Evolutionary conservation across 352 stramenopile species (phyloP).

Genomic region (Globisporangium barbulae): DNA sequence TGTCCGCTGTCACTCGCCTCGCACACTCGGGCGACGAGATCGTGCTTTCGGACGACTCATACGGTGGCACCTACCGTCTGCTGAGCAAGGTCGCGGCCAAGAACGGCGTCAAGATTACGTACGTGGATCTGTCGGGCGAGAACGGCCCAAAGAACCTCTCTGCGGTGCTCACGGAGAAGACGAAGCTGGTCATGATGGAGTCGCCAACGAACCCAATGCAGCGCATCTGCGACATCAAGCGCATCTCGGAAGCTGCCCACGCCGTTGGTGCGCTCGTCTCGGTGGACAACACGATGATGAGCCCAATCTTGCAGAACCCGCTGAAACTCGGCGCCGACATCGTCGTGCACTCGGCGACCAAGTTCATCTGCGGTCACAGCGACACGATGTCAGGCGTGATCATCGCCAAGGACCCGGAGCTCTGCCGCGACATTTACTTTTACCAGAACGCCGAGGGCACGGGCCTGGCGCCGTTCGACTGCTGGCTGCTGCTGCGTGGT

Average conservation of each 20-base stretch:
- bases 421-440: constrained; percentile 86
- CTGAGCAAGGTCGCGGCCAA: constrained; percentile 87
- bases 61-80: constrained; percentile 95
- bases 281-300: constrained; percentile 97
- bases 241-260: constrained; percentile 80
- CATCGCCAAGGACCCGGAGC: constrained; percentile 77
- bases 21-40: constrained; percentile 91
- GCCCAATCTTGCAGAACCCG: constrained; percentile 94
- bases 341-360: constrained; percentile 96
- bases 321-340: constrained; percentile 93
- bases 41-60: constrained; percentile 93
- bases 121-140: constrained; percentile 80
- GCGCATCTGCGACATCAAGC: constrained; percentile 92
- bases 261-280: constrained; percentile 75
- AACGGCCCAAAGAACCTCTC: constrained; percentile 63
- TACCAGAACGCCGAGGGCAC: constrained; percentile 90
- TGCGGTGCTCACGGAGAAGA: constrained; percentile 59
- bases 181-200: constrained; percentile 96
- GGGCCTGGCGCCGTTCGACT: constrained; percentile 89
- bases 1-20: constrained; percentile 90
- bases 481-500: constrained; percentile 86
- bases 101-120: constrained; percentile 74
- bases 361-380: constrained; percentile 97
- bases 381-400: constrained; percentile 96
- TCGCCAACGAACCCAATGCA: constrained; percentile 96